Base-by-base conservation (phyloP, 2,329 filamentous ascomycete genomes). In the Xenoacremonium recifei region DNA sequence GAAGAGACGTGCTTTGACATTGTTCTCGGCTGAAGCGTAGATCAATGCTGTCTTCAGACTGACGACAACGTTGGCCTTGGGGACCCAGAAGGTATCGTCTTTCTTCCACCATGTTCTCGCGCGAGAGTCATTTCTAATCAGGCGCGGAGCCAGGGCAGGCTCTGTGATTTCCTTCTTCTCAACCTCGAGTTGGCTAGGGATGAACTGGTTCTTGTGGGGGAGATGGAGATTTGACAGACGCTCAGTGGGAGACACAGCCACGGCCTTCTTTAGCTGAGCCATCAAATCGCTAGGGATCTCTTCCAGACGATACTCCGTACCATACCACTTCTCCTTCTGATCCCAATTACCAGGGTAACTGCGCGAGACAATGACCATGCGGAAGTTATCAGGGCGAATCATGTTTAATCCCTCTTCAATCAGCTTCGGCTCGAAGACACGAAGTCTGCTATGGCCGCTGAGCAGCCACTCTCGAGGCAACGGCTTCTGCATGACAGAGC, bases 61-160 rank as follows among this genome's bases (percentile, higher is more conserved):
- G 50, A 96, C 80, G 51, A 90, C 80, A 15, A 97, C 72, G 45
- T 90, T 93, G 4, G 89, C 93, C 65, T 95, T 96, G 7, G 93
- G 93, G 9, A 97, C 93, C 91, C 92, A 97, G 67, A 97, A 99
- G 1, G 85, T 90, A 56, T 99, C 93, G 58, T 99, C 93, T 68
- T 97, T 97, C 73, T 99, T 99, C 74, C 84, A 96, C 93, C 93
- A 99, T 3, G 89, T 85, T 21, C 91, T 83, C 1, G 88, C 83
- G 23, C 82, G 71, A 5, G 84, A 76, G 53, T 96, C 92, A 55
- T 95, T 90, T 52, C 91, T 84, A 48, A 99, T 85, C 18, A 99
- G 74, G 47, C 84, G 85, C 0, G 93, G 93, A 1, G 82, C 75
- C 41, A 86, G 77, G 0, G 84, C 73, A 2, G 90, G 86, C 53